Conservation (phyloP, 2,329 filamentous ascomycete genomes). For the Colletotrichum sp. region DNA sequence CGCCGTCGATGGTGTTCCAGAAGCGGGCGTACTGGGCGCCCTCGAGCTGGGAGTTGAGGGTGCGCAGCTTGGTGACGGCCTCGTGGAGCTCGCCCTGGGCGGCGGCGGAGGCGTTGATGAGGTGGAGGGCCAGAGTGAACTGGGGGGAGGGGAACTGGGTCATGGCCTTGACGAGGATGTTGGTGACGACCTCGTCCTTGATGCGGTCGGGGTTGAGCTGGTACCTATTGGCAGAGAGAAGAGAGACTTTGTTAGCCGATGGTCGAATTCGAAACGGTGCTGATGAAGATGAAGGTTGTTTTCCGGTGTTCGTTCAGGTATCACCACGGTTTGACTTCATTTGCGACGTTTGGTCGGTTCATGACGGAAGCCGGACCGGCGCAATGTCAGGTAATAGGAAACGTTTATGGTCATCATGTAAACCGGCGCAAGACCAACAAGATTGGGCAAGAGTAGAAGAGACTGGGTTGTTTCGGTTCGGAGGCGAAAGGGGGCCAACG, state of each 20-base stretch:
- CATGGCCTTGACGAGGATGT: constrained; percentile 97
- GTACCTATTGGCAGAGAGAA: constrained; percentile 66
- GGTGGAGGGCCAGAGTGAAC: constrained; percentile 92
- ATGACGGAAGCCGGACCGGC: constrained; percentile 56
- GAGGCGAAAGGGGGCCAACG: neutral
- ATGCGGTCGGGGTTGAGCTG: constrained; percentile 99
- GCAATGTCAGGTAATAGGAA: constrained; percentile 94
- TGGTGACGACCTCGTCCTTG: constrained; percentile 96
- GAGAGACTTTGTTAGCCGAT: constrained; percentile 2
- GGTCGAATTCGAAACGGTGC: constrained; percentile 56
- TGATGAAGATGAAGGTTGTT: constrained; percentile 22
- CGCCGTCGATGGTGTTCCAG: constrained; percentile 90
- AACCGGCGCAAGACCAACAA: constrained; percentile 21
- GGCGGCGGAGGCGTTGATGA: constrained; percentile 81
- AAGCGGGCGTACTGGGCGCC: constrained; percentile 89
- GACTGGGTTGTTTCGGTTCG: neutral
- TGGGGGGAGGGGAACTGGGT: constrained; percentile 96
- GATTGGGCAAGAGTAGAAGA: neutral
- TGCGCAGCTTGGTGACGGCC: constrained; percentile 86
- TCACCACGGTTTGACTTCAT: constrained; percentile 70
- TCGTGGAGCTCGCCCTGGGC: constrained; percentile 79
- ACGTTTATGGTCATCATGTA: constrained; percentile 86
- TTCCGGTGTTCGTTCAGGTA: constrained; percentile 51
- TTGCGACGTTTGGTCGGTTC: constrained; percentile 47
- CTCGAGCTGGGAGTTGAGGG: constrained; percentile 86